phyloP scores from a whole-genome alignment of 208 protist species.

The Trypanosoma brucei region DNA sequence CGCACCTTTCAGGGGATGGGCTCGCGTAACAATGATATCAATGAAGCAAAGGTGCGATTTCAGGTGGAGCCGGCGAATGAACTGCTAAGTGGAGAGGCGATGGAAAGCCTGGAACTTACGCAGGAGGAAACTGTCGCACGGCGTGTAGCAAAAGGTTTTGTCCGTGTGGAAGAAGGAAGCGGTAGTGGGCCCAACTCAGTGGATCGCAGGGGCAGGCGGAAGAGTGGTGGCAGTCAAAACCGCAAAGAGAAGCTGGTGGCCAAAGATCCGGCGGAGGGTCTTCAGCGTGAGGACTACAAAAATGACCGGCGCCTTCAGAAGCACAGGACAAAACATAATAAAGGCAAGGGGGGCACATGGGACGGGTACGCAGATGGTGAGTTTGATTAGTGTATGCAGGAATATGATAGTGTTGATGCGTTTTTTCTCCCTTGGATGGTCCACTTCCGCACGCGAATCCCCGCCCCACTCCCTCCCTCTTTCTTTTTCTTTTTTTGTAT shows the following conservation, averaged over 20 bases:
- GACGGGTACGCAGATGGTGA: conserved; percentile 20
- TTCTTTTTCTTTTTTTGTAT: too few relatives aligned
- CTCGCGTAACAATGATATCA: conserved; percentile 49
- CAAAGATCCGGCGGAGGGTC: conserved; percentile 17
- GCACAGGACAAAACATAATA: conserved; percentile 70
- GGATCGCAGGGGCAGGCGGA: neutral
- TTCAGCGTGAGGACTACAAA: conserved; percentile 59
- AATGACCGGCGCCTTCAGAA: conserved; percentile 36
- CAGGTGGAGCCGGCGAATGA: conserved; percentile 43
- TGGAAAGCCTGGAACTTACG: conserved; percentile 40
- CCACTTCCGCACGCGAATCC: too few relatives aligned
- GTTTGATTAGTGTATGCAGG: neutral
- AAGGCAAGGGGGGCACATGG: conserved; percentile 49
- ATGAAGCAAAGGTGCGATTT: conserved; percentile 53
- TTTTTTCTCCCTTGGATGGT: too few relatives aligned
- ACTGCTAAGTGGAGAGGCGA: conserved; percentile 36
- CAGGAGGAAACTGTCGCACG: conserved; percentile 44
- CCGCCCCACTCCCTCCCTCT: too few relatives aligned
- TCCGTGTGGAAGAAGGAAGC: conserved; percentile 30
- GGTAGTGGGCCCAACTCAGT: conserved; percentile 1
- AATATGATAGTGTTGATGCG: too few relatives aligned
- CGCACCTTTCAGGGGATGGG: conserved; percentile 44
- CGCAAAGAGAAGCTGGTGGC: conserved; percentile 4
- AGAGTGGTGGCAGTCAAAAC: conserved; percentile 2
- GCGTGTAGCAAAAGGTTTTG: conserved; percentile 31